Evolutionary conservation across 306 rosid species (phyloP).

Genomic region (Lotus japonicus): DNA sequence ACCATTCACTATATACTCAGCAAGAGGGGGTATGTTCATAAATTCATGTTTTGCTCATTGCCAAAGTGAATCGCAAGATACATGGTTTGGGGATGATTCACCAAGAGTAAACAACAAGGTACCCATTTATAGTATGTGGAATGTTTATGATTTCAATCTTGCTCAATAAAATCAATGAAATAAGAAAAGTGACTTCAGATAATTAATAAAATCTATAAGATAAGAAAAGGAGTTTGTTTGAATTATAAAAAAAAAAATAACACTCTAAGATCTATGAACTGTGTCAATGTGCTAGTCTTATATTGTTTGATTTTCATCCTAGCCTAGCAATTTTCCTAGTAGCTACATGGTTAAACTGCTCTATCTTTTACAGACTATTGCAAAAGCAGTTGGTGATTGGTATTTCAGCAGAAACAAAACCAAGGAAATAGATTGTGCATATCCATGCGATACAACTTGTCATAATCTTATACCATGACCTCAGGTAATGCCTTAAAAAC

Average conservation of each 20-base stretch:
- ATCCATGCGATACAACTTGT: constrained; percentile 86
- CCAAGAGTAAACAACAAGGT: constrained; percentile 77
- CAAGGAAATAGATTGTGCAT: constrained; percentile 69
- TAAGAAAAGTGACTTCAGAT: too few relatives aligned
- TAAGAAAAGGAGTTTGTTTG: background rate
- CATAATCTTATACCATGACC: constrained; percentile 54
- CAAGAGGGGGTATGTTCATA: constrained; percentile 71
- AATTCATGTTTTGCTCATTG: constrained; percentile 98
- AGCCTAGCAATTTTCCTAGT: background rate
- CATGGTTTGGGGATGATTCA: constrained; percentile 74
- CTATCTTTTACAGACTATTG: constrained; percentile 60
- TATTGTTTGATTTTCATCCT: background rate
- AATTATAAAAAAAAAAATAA: background rate
- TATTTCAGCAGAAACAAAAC: constrained; percentile 59
- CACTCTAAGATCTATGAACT: background rate
- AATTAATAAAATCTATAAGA: too few relatives aligned
- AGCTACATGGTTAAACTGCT: background rate
- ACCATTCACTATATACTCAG: constrained; percentile 42
- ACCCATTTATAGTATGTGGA: background rate
- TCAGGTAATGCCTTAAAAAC: constrained; percentile 27
- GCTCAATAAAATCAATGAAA: too few relatives aligned
- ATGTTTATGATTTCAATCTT: too few relatives aligned
- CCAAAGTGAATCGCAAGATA: constrained; percentile 91
- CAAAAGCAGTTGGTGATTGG: constrained; percentile 96
- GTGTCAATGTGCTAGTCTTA: background rate